Percentiles rank a stretch among this genome's conserved stretches.
Conservation (phyloP, 768 basidiomycete genomes). For the Lyophyllum atratum region DNA sequence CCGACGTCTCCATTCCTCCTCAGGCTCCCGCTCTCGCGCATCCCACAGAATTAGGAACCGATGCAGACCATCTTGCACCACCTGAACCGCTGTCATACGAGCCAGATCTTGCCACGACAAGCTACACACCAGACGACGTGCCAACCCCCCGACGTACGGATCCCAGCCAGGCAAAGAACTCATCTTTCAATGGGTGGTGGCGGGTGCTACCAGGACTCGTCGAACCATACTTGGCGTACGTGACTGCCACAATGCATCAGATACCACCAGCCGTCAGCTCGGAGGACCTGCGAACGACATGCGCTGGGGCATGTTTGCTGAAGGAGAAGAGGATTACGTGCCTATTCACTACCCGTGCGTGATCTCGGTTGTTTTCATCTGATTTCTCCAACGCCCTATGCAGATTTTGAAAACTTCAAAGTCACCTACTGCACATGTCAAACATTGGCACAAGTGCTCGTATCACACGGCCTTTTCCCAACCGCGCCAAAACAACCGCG, state of each 20-base stretch:
- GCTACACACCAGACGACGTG: background rate
- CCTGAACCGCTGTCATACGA: background rate
- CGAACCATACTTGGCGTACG: conserved; percentile 1
- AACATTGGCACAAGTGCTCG: conserved; percentile 21
- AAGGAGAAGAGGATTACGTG: conserved; percentile 9
- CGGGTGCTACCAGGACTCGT: conserved; percentile 1
- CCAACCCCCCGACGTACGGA: background rate
- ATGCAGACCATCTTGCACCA: background rate
- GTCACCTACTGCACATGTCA: conserved; percentile 24
- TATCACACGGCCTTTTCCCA: conserved; percentile 34
- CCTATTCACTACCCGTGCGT: conserved; percentile 15
- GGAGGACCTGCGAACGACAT: background rate
- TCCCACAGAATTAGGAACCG: too few species aligned
- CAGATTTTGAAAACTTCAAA: conserved; percentile 17
- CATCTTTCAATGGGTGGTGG: conserved; percentile 4
- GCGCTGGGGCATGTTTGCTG: background rate
- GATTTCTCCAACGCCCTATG: background rate
- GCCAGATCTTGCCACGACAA: background rate
- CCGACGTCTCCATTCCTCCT: background rate
- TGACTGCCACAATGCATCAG: background rate
- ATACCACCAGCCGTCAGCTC: background rate
- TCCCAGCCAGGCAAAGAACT: background rate
- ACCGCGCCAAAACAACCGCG: conserved; percentile 23
- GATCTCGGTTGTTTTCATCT: background rate
- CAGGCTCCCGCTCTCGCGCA: background rate